Evolutionary conservation across 2,329 filamentous ascomycete genomes (phyloP).

Genomic region (Aspergillus sp.): DNA sequence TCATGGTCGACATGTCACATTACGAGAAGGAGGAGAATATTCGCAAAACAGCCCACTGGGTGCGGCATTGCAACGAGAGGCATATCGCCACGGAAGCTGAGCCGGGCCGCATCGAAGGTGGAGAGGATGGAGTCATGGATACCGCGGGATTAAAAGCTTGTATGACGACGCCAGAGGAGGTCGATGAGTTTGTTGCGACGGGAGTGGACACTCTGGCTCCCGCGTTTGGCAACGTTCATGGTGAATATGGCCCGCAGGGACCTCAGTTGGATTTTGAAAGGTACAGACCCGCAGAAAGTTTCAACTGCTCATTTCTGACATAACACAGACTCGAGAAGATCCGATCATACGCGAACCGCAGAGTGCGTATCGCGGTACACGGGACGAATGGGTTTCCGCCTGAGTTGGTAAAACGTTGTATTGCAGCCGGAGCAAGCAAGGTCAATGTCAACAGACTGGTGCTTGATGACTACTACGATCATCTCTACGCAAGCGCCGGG

Average conservation of each 20-base stretch:
- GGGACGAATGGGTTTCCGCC: conserved; percentile 62
- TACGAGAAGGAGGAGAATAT: conserved; percentile 73
- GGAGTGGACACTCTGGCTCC: conserved; percentile 76
- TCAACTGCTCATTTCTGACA: background rate
- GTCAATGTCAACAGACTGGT: conserved; percentile 62
- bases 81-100: conserved; percentile 73
- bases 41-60: conserved; percentile 64
- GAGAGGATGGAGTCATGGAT: conserved; percentile 77
- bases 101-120: conserved; percentile 71
- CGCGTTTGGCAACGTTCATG: conserved; percentile 77
- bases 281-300: background rate
- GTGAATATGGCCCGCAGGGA: conserved; percentile 69
- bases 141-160: conserved; percentile 65
- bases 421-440: conserved; percentile 59
- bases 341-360: background rate
- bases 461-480: conserved; percentile 56
- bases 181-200: conserved; percentile 69
- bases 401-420: conserved; percentile 59
- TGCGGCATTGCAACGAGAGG: conserved; percentile 64
- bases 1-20: conserved; percentile 79
- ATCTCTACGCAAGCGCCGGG: conserved; percentile 54
- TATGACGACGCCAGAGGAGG: conserved; percentile 71
- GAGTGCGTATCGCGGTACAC: conserved; percentile 52
- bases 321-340: conserved; percentile 29
- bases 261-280: conserved; percentile 65